phyloP scores from a whole-genome alignment of 1,139 yeast genomes.

The Geotrichum histeridarum region DNA sequence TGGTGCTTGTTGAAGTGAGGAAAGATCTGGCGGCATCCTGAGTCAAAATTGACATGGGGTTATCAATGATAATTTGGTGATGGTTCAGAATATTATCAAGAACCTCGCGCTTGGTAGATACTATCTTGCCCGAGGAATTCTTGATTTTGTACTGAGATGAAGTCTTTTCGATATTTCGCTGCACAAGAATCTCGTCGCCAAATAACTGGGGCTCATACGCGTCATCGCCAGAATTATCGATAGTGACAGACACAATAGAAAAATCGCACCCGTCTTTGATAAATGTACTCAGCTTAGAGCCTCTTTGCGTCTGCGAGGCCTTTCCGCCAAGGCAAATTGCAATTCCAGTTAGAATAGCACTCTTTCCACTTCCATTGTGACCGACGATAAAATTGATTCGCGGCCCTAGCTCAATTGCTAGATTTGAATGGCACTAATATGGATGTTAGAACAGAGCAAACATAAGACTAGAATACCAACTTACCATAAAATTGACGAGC shows the following conservation, averaged over 20 bases:
- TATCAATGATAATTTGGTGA: slow-evolving; percentile 76
- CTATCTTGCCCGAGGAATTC: slow-evolving; percentile 47
- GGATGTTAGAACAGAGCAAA: neutral
- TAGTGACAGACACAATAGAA: slow-evolving; percentile 55
- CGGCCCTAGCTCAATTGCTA: slow-evolving; percentile 73
- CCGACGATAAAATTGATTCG: slow-evolving; percentile 88
- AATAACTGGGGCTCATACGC: slow-evolving; percentile 59
- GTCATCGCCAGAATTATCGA: slow-evolving; percentile 56
- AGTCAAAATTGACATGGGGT: slow-evolving; percentile 87
- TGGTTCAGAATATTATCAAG: slow-evolving; percentile 63
- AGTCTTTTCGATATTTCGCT: slow-evolving; percentile 45
- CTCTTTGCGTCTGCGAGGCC: slow-evolving; percentile 87
- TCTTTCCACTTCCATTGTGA: slow-evolving; percentile 91
- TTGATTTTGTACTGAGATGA: slow-evolving; percentile 52
- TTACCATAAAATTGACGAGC: slow-evolving; percentile 33
- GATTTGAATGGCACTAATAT: slow-evolving; percentile 65
- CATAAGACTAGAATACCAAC: neutral
- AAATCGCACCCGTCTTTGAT: slow-evolving; percentile 72
- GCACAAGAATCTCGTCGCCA: slow-evolving; percentile 67
- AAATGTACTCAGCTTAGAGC: slow-evolving; percentile 60
- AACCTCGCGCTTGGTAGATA: slow-evolving; percentile 59
- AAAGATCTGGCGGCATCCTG: slow-evolving; percentile 94
- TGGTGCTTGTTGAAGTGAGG: slow-evolving; percentile 57
- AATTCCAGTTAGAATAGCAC: slow-evolving; percentile 87
- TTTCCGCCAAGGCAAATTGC: slow-evolving; percentile 91